A percentile compares a stretch with the other conserved stretches of the same genome.
These are phyloP conservation scores for Cercospora sesami DNA, from an alignment of 2,329 filamentous ascomycete genomes.

Conservation along the genomic window DNA sequence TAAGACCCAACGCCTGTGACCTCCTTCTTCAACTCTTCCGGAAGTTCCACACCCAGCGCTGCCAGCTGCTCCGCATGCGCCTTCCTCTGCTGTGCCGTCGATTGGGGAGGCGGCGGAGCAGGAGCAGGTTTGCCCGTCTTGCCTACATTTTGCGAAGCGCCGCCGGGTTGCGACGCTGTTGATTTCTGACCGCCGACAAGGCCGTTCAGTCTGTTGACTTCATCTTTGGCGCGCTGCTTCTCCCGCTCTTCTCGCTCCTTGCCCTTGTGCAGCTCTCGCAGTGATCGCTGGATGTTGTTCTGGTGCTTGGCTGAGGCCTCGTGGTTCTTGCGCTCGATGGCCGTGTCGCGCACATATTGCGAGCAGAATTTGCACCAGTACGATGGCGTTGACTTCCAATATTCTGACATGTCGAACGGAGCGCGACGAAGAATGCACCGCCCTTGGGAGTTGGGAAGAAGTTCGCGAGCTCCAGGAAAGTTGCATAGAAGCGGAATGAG, in stretches of 20 bases:
- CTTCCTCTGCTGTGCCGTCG: conserved; percentile 68
- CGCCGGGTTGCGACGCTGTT: conserved; percentile 37
- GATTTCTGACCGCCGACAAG: conserved; percentile 57
- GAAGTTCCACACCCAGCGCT: conserved; percentile 81
- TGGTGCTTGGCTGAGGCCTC: conserved; percentile 41
- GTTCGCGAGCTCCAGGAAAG: background rate
- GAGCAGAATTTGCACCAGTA: conserved; percentile 99
- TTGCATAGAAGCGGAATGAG: background rate
- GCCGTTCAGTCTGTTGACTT: conserved; percentile 82
- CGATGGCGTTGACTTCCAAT: conserved; percentile 96
- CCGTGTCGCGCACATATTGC: conserved; percentile 86
- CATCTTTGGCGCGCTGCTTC: conserved; percentile 73
- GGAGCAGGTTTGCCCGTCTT: conserved; percentile 22
- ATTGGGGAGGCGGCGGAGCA: conserved; percentile 37
- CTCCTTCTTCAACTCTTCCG: conserved; percentile 72
- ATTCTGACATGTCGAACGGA: conserved; percentile 74
- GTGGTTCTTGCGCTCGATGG: conserved; percentile 69
- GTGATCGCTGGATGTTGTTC: conserved; percentile 79
- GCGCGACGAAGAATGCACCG: background rate
- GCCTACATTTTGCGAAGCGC: conserved; percentile 21
- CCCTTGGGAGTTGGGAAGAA: background rate
- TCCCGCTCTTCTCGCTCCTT: conserved; percentile 81
- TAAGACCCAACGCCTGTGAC: conserved; percentile 90
- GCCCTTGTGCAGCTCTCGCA: conserved; percentile 82
- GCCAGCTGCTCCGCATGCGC: conserved; percentile 84